Percentiles rank a stretch among this genome's conserved stretches.
Conservation (phyloP, 177 flowering plant species). For the Vitis hybrid region DNA sequence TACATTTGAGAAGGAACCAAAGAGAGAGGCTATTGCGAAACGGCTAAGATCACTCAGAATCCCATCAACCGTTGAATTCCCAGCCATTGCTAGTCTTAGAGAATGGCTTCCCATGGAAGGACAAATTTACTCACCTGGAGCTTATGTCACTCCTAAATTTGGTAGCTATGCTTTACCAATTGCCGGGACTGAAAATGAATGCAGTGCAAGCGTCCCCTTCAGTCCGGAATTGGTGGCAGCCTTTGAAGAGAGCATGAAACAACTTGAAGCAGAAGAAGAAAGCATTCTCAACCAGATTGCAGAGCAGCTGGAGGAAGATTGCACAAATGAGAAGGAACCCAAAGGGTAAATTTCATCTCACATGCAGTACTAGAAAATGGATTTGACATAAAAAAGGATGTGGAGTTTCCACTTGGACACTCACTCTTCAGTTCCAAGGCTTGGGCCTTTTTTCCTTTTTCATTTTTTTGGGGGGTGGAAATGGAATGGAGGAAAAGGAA, state of each 20-base stretch:
- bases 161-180: conserved; percentile 27
- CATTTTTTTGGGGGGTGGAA: too few species aligned
- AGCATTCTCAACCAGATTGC: conserved; percentile 25
- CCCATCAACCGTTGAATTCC: conserved; percentile 30
- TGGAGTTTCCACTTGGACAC: too few species aligned
- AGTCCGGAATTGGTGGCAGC: conserved; percentile 40
- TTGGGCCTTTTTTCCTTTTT: too few species aligned
- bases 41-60: conserved; percentile 32
- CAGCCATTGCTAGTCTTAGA: conserved; percentile 14
- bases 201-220: conserved; percentile 20
- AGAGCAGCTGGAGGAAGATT: conserved; percentile 13
- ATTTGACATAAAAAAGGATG: too few species aligned
- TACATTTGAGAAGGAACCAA: conserved; percentile 18
- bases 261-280: conserved; percentile 41
- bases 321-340: background rate
- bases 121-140: conserved; percentile 27
- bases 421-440: too few species aligned
- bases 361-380: too few species aligned
- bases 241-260: conserved; percentile 37
- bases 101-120: conserved; percentile 25
- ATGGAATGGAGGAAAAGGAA: background rate
- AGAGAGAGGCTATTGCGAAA: conserved; percentile 33
- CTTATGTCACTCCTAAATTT: conserved; percentile 42
- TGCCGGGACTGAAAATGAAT: background rate
- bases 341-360: background rate